Conservation (phyloP, 1,139 yeast genomes). For the Kodamaea anthophila region DNA sequence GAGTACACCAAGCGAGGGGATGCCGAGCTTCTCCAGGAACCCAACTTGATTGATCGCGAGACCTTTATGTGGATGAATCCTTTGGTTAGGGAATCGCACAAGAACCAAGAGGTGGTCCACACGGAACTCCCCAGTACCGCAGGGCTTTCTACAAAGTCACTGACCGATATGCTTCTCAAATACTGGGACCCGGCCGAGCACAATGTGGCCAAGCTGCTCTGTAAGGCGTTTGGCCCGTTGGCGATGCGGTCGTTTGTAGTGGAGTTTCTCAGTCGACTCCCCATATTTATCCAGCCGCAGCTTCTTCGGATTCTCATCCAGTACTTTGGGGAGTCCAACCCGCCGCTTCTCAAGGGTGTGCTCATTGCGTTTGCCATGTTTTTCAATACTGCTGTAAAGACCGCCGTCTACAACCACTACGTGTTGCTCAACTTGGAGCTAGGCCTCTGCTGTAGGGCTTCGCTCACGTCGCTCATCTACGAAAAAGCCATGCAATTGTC, state of each 20-base stretch:
- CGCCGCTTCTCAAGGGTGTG: slow-evolving; percentile 47
- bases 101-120: slow-evolving; percentile 40
- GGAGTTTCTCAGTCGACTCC: slow-evolving; percentile 39
- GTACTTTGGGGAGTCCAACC: slow-evolving; percentile 34
- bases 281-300: slow-evolving; percentile 53
- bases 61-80: slow-evolving; percentile 63
- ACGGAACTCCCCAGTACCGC: slow-evolving; percentile 50
- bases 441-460: slow-evolving; percentile 46
- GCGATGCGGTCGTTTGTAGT: slow-evolving; percentile 36
- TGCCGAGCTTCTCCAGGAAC: slow-evolving; percentile 21
- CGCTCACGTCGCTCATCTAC: slow-evolving; percentile 45
- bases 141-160: slow-evolving; percentile 34
- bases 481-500: slow-evolving; percentile 46
- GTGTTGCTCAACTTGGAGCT: slow-evolving; percentile 47
- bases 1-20: slow-evolving; percentile 12
- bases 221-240: slow-evolving; percentile 43
- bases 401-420: slow-evolving; percentile 46
- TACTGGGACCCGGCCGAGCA: slow-evolving; percentile 14
- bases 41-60: slow-evolving; percentile 44
- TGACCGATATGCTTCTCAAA: slow-evolving; percentile 14
- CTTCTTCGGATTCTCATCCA: slow-evolving; percentile 43
- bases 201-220: slow-evolving; percentile 22
- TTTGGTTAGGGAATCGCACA: slow-evolving; percentile 44
- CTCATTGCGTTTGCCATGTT: slow-evolving; percentile 49
- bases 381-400: slow-evolving; percentile 37